These are phyloP conservation scores for Hamamelis virginiana DNA, from an alignment of 164 flowering plant genomes.

Conservation along the genomic window DNA sequence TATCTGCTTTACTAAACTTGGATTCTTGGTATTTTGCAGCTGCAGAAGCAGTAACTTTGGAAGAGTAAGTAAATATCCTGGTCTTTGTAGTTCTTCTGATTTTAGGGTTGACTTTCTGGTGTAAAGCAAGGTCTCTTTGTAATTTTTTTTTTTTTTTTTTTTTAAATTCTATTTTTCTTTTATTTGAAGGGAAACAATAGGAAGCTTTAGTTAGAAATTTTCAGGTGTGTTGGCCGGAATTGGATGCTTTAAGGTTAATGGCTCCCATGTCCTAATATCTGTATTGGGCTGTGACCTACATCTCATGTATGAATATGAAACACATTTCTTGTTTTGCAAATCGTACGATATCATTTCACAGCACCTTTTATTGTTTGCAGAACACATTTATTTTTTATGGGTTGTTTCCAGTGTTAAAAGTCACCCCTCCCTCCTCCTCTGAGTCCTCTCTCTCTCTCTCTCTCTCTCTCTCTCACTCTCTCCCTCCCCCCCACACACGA, in stretches of 20 bases:
- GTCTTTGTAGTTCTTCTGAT: constrained; percentile 11
- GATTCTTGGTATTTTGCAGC: constrained; percentile 25
- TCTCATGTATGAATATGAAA: constrained; percentile 1
- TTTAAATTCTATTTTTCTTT: neutral
- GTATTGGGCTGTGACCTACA: neutral
- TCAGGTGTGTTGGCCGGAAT: constrained; percentile 4
- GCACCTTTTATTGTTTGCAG: too few relatives aligned
- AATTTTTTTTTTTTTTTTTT: neutral
- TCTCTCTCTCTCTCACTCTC: too few relatives aligned
- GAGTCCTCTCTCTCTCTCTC: too few relatives aligned
- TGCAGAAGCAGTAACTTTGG: constrained; percentile 16
- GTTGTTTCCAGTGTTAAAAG: too few relatives aligned
- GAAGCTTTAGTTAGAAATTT: constrained; percentile 20
- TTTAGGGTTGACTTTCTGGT: constrained; percentile 20
- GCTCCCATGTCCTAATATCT: neutral
- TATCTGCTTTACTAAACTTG: neutral
- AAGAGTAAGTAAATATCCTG: constrained; percentile 18
- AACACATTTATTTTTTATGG: too few relatives aligned
- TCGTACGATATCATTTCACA: too few relatives aligned
- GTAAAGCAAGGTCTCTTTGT: constrained; percentile 15
- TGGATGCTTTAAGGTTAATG: neutral
- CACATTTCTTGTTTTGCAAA: neutral
- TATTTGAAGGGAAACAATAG: constrained; percentile 11
- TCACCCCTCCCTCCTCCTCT: too few relatives aligned
- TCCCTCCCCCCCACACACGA: too few relatives aligned